These are phyloP conservation scores for Fusarium caatingaense DNA, from an alignment of 2,329 filamentous ascomycete species.

Conservation along the genomic window DNA sequence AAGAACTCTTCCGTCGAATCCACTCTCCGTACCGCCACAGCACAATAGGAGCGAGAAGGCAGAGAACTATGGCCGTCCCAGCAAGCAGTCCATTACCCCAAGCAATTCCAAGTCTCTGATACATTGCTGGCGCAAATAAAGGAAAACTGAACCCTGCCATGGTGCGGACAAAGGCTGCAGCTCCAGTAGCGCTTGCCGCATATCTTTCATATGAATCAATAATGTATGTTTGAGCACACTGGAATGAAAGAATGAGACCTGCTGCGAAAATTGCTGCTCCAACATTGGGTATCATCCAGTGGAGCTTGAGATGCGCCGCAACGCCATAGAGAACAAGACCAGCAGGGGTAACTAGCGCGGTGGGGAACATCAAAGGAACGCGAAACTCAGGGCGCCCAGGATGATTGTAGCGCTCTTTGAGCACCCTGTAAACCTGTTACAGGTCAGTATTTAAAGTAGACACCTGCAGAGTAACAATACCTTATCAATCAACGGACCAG, in stretches of 20 bases:
- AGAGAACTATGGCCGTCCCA: conserved; percentile 37
- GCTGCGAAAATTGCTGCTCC: conserved; percentile 60
- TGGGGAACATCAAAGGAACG: conserved; percentile 51
- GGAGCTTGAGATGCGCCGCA: background rate
- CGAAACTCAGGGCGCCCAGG: conserved; percentile 49
- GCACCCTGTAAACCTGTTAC: conserved; percentile 43
- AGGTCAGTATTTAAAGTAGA: background rate
- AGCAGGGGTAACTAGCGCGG: conserved; percentile 56
- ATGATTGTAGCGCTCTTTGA: conserved; percentile 34
- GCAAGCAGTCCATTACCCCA: conserved; percentile 57
- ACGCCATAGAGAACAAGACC: conserved; percentile 53
- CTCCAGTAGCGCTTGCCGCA: conserved; percentile 44
- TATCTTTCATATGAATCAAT: conserved; percentile 61
- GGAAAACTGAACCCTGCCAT: background rate
- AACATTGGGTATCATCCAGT: conserved; percentile 55
- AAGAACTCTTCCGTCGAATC: conserved; percentile 38
- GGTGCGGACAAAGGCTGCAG: conserved; percentile 55
- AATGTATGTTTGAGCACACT: conserved; percentile 68
- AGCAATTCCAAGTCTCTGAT: conserved; percentile 54
- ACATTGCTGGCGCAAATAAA: conserved; percentile 60
- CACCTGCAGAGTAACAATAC: conserved; percentile 8
- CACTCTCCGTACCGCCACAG: conserved; percentile 39
- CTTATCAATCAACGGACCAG: conserved; percentile 55
- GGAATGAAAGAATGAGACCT: conserved; percentile 67
- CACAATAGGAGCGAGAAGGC: conserved; percentile 15